Conservation (phyloP, 2,329 filamentous ascomycete genomes). For the Colletotrichum brevisporum region DNA sequence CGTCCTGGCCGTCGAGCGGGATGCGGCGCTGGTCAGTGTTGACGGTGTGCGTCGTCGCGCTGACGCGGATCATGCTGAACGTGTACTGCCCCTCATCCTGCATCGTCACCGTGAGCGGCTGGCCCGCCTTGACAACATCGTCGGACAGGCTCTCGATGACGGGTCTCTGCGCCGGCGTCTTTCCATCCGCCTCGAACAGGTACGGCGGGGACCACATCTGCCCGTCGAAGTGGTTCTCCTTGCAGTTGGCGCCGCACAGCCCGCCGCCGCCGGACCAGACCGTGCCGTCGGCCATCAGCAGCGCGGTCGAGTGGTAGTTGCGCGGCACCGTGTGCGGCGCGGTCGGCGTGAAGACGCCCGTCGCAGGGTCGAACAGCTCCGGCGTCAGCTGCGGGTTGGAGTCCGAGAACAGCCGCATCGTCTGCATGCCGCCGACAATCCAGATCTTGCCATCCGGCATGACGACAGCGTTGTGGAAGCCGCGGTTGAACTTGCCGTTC, state of each 20-base stretch:
- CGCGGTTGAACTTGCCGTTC: slow-evolving; percentile 48
- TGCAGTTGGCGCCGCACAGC: slow-evolving; percentile 60
- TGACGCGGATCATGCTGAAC: slow-evolving; percentile 62
- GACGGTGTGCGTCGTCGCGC: slow-evolving; percentile 66
- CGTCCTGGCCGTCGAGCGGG: slow-evolving; percentile 53
- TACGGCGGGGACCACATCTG: slow-evolving; percentile 71
- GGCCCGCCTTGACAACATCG: slow-evolving; percentile 39
- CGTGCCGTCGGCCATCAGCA: slow-evolving; percentile 64
- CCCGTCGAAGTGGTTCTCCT: slow-evolving; percentile 65
- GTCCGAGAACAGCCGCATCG: slow-evolving; percentile 61
- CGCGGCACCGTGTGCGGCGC: slow-evolving; percentile 56
- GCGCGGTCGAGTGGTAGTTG: slow-evolving; percentile 63
- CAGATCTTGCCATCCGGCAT: slow-evolving; percentile 64
- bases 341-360: slow-evolving; percentile 13
- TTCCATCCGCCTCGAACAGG: slow-evolving; percentile 61
- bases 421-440: slow-evolving; percentile 60
- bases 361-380: slow-evolving; percentile 60
- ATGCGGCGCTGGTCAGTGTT: slow-evolving; percentile 71
- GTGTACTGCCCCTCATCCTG: slow-evolving; percentile 45
- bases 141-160: slow-evolving; percentile 53
- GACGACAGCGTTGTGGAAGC: slow-evolving; percentile 60
- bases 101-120: slow-evolving; percentile 50
- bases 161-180: slow-evolving; percentile 54
- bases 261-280: slow-evolving; percentile 67
- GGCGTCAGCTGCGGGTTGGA: slow-evolving; percentile 55